A percentile compares a stretch with the other conserved stretches of the same genome.
Evolutionary conservation across 257 asterid genomes (phyloP).

Genomic region (Misopates orontium): DNA sequence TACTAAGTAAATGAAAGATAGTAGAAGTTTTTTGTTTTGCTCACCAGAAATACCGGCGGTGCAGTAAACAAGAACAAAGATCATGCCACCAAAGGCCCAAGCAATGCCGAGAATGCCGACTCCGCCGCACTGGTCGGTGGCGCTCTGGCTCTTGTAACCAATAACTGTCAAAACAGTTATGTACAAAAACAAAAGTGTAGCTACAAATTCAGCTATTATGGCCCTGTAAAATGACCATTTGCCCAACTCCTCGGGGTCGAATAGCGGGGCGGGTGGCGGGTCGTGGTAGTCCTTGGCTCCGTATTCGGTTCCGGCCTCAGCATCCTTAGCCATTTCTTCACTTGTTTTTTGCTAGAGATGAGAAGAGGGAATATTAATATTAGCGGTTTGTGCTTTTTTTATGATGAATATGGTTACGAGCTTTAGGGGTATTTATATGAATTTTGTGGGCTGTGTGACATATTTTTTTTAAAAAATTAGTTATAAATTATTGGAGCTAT

Average conservation of each 20-base stretch:
- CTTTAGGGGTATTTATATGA: slow-evolving; percentile 28
- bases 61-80: slow-evolving; percentile 43
- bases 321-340: slow-evolving; percentile 30
- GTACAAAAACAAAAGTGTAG: slow-evolving; percentile 34
- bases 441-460: not conserved
- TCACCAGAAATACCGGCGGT: slow-evolving; percentile 49
- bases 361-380: no score
- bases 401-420: slow-evolving; percentile 10
- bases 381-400: not conserved
- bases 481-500: not conserved
- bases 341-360: not conserved
- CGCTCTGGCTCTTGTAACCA: slow-evolving; percentile 37
- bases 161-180: slow-evolving; percentile 37
- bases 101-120: slow-evolving; percentile 42
- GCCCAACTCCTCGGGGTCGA: slow-evolving; percentile 34
- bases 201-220: slow-evolving; percentile 35
- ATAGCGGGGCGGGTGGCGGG: slow-evolving; percentile 38
- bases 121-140: slow-evolving; percentile 37
- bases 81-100: slow-evolving; percentile 48
- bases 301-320: slow-evolving; percentile 31
- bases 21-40: not conserved
- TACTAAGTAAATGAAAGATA: no score
- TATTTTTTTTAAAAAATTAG: no score
- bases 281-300: slow-evolving; percentile 37
- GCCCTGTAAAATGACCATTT: slow-evolving; percentile 40